Conservation (phyloP, 768 basidiomycete genomes). For the Boletus sensibilis region DNA sequence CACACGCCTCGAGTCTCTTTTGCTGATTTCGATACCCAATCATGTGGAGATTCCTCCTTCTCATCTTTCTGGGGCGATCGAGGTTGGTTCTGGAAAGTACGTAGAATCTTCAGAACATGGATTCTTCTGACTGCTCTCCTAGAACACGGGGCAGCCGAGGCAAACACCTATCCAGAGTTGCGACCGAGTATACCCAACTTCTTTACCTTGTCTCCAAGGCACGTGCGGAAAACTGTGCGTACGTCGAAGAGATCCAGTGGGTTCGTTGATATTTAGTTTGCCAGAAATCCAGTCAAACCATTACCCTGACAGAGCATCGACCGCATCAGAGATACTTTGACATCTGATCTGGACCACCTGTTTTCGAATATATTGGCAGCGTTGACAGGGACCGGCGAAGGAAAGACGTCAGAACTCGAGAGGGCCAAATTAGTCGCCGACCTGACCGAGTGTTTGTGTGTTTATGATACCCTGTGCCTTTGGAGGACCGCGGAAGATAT, state of each 20-base stretch:
- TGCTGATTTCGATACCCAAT: slow-evolving; percentile 59
- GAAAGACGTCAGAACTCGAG: slow-evolving; percentile 59
- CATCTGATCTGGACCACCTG: slow-evolving; percentile 81
- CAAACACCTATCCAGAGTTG: slow-evolving; percentile 81
- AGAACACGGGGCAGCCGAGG: slow-evolving; percentile 65
- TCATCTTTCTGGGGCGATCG: slow-evolving; percentile 24
- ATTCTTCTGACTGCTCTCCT: slow-evolving; percentile 8
- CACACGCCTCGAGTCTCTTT: slow-evolving; percentile 80
- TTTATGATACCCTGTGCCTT: slow-evolving; percentile 76
- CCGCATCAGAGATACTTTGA: slow-evolving; percentile 79
- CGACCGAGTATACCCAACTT: slow-evolving; percentile 89
- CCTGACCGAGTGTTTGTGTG: slow-evolving; percentile 72
- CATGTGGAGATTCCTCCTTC: slow-evolving; percentile 31
- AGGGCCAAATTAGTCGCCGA: slow-evolving; percentile 62
- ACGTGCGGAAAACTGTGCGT: slow-evolving; percentile 68
- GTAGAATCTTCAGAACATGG: not conserved
- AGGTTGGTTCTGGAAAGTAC: slow-evolving; percentile 40
- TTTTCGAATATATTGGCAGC: slow-evolving; percentile 62
- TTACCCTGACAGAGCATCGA: slow-evolving; percentile 65
- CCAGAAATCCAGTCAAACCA: slow-evolving; percentile 6
- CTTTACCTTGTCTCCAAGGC: slow-evolving; percentile 89
- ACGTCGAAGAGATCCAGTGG: slow-evolving; percentile 82
- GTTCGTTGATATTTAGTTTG: slow-evolving; percentile 46
- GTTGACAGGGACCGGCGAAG: slow-evolving; percentile 48
- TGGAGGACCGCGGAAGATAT: slow-evolving; percentile 92